Base-by-base conservation (phyloP, 345 rosid genomes). In the Brassica nigra region DNA sequence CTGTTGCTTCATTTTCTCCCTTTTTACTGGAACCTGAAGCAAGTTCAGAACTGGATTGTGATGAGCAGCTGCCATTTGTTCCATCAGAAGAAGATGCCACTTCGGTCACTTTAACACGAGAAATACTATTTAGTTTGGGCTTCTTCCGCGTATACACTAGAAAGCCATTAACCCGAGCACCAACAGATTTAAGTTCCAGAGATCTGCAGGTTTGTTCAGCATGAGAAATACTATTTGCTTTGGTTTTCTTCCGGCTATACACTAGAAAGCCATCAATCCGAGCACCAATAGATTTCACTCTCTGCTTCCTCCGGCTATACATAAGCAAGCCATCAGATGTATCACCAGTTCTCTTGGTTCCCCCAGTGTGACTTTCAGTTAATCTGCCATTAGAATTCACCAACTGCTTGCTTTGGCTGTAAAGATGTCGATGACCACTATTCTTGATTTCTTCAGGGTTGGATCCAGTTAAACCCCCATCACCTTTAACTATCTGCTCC, bases 41-140 rank as follows among this genome's bases (percentile, higher is more conserved):
- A 83, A 83, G 83, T 72, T 84, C 92, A 68, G 83, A 39, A 70
- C 81, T 87, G 18, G 95, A 89, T 78, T 82, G 85, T 71, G 90
- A 90, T 15, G 95, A 90, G 74, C 88, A 91, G 74, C 89, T 85
- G 76, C 86, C 92, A 86, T 90, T 86, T 78, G 73, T 84, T 81
- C 81, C 84, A 83, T 80, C 75, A 37, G 85, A 81, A 65, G 66
- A 61, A 54, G 30, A 74, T 54, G 82, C 79, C 58, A 75, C 77
- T 62, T 30, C 28, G 23, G 54, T 55, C 27, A 23, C 27, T 10
- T 3, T 42, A 20, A 18, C 47, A 16, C 6, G 63, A 7, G 63
- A 52, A 47, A 47, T 14, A 52, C 57, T 52, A 52, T n/a, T 52
- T 52, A 6, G 57, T 52, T n/a, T 52, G 7, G 8, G 20, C 57